These are phyloP conservation scores for Pigoraptor vietnamica DNA, from an alignment of 78 protist genomes.

Conservation along the genomic window DNA sequence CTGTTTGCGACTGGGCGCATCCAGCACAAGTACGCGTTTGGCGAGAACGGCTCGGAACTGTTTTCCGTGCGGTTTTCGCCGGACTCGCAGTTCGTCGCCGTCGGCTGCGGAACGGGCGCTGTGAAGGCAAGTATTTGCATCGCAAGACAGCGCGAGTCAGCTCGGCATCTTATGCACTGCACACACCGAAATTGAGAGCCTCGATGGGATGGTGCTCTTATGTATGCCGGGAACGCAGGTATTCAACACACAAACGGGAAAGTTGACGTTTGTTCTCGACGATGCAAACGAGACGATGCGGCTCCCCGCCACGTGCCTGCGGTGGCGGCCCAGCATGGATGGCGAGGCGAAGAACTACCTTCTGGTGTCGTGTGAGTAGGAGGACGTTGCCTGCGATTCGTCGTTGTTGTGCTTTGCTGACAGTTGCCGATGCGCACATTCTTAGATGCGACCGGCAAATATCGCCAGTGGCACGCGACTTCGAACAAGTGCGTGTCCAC, in stretches of 20 bases:
- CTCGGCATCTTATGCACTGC: no score
- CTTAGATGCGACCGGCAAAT: neutral
- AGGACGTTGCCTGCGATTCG: no score
- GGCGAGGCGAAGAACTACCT: neutral
- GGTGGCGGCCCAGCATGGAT: neutral
- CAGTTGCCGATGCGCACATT: no score
- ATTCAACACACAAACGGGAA: neutral
- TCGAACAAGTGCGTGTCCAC: neutral
- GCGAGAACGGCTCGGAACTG: neutral
- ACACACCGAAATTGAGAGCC: no score
- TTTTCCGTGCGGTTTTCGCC: neutral
- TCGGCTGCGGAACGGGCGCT: neutral
- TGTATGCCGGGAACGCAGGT: no score
- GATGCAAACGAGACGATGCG: neutral
- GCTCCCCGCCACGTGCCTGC: neutral
- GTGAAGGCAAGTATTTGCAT: neutral
- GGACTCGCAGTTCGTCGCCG: neutral
- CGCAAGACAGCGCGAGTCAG: no score
- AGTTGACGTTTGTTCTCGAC: neutral
- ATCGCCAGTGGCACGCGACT: neutral
- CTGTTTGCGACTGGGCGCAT: neutral
- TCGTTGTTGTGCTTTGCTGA: no score
- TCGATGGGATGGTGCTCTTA: no score
- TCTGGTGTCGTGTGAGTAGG: neutral
- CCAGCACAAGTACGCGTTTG: neutral